Percentiles rank a stretch among this genome's conserved stretches.
phyloP scores from a whole-genome alignment of 2,329 filamentous ascomycete species.

The Lomentospora prolificans region DNA sequence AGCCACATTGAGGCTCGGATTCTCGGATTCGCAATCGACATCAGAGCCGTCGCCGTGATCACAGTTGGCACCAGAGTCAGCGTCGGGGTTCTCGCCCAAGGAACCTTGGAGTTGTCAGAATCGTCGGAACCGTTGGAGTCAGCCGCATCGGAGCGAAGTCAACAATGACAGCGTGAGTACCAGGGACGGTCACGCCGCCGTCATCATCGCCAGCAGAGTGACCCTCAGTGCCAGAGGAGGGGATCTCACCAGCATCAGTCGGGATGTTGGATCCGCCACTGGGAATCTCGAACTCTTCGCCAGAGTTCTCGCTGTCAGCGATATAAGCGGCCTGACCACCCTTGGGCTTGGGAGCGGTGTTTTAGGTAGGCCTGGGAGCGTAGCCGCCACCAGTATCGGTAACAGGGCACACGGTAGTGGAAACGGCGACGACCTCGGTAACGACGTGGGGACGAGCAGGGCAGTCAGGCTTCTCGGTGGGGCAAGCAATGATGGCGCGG shows the following conservation, averaged over 20 bases:
- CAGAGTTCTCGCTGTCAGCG: not conserved
- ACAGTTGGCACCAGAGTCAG: too few relatives aligned
- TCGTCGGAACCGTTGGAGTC: not conserved
- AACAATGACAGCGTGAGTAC: not conserved
- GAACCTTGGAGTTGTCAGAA: not conserved
- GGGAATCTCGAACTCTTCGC: conserved; percentile 8
- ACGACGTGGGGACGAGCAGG: conserved; percentile 24
- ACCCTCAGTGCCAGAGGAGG: too few relatives aligned
- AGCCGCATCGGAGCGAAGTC: not conserved
- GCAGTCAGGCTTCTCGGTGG: conserved; percentile 29
- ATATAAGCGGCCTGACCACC: not conserved
- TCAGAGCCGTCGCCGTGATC: too few relatives aligned
- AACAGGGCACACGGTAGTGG: conserved; percentile 35
- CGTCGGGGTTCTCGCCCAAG: not conserved
- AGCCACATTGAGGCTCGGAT: too few relatives aligned
- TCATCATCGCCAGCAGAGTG: not conserved
- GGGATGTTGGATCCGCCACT: not conserved
- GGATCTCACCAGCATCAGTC: too few relatives aligned
- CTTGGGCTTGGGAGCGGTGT: not conserved
- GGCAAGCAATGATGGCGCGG: conserved; percentile 47
- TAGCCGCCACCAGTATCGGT: conserved; percentile 3
- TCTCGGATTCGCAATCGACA: not conserved
- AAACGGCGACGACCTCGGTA: conserved; percentile 30
- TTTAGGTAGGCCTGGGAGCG: not conserved
- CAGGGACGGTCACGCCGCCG: not conserved